Evolutionary conservation across 495 filamentous ascomycete genomes (phyloP).

Genomic region (Talaromyces adpressus): DNA sequence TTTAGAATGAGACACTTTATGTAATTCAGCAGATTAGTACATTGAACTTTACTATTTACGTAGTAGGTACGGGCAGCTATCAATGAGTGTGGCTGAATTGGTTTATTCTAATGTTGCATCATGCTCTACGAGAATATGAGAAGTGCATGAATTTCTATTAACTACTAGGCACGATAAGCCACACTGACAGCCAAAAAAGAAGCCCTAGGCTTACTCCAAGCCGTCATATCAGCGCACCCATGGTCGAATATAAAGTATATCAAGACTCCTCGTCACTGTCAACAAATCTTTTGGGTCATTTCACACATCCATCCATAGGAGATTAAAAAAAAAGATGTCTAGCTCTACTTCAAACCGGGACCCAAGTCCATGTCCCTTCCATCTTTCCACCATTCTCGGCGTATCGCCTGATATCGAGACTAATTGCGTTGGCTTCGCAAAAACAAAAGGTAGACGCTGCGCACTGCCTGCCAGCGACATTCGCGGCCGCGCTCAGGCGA

Average conservation of each 20-base stretch:
- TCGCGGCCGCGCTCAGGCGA: constrained; percentile 11
- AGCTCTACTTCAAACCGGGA: not conserved
- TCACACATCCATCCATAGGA: not conserved
- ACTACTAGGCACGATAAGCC: not conserved
- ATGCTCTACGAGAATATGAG: not conserved
- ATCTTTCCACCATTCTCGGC: constrained; percentile 19
- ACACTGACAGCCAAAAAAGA: not conserved
- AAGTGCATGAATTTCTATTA: not conserved
- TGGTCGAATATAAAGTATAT: not conserved
- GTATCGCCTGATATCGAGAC: constrained; percentile 19
- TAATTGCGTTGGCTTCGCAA: constrained; percentile 20
- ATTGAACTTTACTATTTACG: not conserved
- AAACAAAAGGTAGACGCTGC: constrained; percentile 19
- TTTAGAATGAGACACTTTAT: not conserved
- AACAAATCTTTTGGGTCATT: not conserved
- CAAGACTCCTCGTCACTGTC: not conserved
- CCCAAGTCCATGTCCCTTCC: constrained; percentile 7
- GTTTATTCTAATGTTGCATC: not conserved
- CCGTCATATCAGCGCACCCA: not conserved
- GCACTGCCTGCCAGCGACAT: constrained; percentile 14
- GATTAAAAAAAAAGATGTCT: not conserved
- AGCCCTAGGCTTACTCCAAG: not conserved
- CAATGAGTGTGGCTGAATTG: not conserved
- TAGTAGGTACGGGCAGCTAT: not conserved
- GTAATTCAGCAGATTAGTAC: not conserved